phyloP scores from a whole-genome alignment of 2,329 filamentous ascomycete genomes.

The Alternaria triticimaculans region DNA sequence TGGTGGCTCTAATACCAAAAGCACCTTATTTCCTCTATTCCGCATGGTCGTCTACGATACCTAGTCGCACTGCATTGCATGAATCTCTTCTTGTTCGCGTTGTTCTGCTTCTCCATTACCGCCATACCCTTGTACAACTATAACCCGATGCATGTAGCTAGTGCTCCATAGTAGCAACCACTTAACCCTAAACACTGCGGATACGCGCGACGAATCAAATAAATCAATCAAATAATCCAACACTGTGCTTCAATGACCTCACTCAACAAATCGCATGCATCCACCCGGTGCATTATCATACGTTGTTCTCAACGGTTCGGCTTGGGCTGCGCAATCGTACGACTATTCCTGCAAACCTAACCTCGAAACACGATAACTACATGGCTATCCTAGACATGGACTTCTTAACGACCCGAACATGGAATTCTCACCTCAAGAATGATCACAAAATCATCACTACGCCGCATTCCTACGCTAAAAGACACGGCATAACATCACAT shows the following conservation, averaged over 20 bases:
- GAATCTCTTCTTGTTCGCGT: constrained; percentile 1
- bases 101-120: not conserved
- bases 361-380: not conserved
- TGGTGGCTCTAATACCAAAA: constrained; percentile 1
- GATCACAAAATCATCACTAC: not conserved
- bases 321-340: not conserved
- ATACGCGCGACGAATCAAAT: not conserved
- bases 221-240: not conserved
- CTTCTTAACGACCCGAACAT: not conserved
- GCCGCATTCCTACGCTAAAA: not conserved
- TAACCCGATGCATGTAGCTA: constrained; percentile 7
- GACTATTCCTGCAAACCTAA: not conserved
- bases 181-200: not conserved
- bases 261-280: not conserved
- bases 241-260: not conserved
- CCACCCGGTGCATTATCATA: not conserved
- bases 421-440: not conserved
- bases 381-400: not conserved
- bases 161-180: not conserved
- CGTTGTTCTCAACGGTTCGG: not conserved
- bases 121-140: constrained; percentile 24
- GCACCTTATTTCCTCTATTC: not conserved
- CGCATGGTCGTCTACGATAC: constrained; percentile 2
- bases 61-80: constrained; percentile 5
- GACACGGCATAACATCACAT: not conserved